A percentile compares a stretch with the other conserved stretches of the same genome.
These are phyloP conservation scores for Wickerhamomyces strasburgensis DNA, from an alignment of 805 yeast species.

Conservation along the genomic window DNA sequence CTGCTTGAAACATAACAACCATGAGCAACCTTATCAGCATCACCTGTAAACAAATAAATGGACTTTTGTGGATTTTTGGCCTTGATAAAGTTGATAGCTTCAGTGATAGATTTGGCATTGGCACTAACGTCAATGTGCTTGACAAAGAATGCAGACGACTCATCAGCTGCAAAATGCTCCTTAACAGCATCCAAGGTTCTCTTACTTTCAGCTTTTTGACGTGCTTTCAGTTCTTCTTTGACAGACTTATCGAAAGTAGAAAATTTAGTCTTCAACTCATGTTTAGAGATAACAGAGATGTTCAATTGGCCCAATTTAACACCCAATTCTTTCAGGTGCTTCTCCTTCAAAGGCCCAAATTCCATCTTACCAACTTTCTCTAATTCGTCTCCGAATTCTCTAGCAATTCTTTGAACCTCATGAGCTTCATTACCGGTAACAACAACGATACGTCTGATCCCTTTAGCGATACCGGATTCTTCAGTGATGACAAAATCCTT, in stretches of 20 bases:
- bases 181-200: slow-evolving; percentile 74
- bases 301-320: slow-evolving; percentile 77
- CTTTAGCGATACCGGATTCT: slow-evolving; percentile 98
- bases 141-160: slow-evolving; percentile 55
- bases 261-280: slow-evolving; percentile 68
- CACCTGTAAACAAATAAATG: slow-evolving; percentile 75
- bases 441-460: slow-evolving; percentile 96
- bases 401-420: slow-evolving; percentile 82
- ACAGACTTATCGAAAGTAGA: slow-evolving; percentile 75
- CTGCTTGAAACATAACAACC: slow-evolving; percentile 83
- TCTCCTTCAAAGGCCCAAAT: slow-evolving; percentile 75
- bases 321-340: slow-evolving; percentile 75
- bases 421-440: slow-evolving; percentile 90
- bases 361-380: slow-evolving; percentile 56
- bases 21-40: slow-evolving; percentile 78
- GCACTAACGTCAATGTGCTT: slow-evolving; percentile 65
- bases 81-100: slow-evolving; percentile 81
- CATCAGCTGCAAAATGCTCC: slow-evolving; percentile 53
- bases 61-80: slow-evolving; percentile 69
- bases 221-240: slow-evolving; percentile 81
- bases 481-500: slow-evolving; percentile 85
- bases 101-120: slow-evolving; percentile 91
- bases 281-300: slow-evolving; percentile 78
- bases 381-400: slow-evolving; percentile 60
- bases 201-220: slow-evolving; percentile 85